Evolutionary conservation across 1,139 yeast genomes (phyloP).

Genomic region (Nakaseomyces nivariensis): DNA sequence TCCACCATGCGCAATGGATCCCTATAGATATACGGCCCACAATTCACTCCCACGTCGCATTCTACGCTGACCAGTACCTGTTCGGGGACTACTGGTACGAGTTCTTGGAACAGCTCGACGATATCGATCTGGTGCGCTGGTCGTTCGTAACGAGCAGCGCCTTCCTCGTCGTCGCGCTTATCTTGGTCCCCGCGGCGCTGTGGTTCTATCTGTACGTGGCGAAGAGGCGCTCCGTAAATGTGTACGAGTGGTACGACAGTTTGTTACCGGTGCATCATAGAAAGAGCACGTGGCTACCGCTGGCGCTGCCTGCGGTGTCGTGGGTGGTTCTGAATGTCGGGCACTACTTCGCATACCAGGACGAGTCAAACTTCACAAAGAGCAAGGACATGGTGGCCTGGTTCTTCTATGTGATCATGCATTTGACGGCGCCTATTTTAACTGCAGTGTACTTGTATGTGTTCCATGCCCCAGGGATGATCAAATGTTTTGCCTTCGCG

Average conservation of each 20-base stretch:
- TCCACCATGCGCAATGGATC: conserved; percentile 51
- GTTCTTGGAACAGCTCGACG: conserved; percentile 13
- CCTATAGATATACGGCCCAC: conserved; percentile 47
- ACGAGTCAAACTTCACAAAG: conserved; percentile 26
- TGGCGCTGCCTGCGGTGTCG: conserved; percentile 18
- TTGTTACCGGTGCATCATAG: conserved; percentile 12
- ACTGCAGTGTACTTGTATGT: conserved; percentile 55
- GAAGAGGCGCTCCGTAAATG: conserved; percentile 13
- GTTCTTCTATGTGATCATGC: conserved; percentile 52
- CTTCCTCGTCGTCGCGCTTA: conserved; percentile 4
- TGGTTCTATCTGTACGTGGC: conserved; percentile 23
- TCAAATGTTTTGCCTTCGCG: conserved; percentile 42
- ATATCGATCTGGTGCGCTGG: background rate
- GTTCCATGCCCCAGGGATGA: conserved; percentile 55
- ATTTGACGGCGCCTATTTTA: conserved; percentile 50
- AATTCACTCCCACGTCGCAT: conserved; percentile 33
- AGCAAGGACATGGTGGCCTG: conserved; percentile 48
- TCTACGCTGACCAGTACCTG: conserved; percentile 20
- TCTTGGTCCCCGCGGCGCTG: conserved; percentile 12
- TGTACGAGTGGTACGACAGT: conserved; percentile 20
- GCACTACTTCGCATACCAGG: conserved; percentile 31
- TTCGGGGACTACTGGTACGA: conserved; percentile 28
- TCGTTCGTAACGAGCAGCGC: conserved; percentile 5
- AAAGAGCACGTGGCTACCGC: conserved; percentile 16
- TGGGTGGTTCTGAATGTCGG: conserved; percentile 30